Evolutionary conservation across 345 rosid genomes (phyloP).

Genomic region (Hibiscus trionum): DNA sequence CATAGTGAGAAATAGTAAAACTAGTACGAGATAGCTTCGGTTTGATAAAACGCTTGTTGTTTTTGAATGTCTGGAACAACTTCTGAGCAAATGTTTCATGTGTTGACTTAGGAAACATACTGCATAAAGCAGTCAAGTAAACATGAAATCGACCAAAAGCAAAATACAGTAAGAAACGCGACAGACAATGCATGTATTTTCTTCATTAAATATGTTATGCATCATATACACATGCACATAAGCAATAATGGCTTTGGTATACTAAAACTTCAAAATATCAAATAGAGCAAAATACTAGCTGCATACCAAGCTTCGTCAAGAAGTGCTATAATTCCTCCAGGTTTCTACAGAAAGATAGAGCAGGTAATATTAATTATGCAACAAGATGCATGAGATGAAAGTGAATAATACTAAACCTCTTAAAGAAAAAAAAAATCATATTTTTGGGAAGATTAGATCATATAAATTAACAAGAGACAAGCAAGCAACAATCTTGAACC

Average conservation of each 20-base stretch:
- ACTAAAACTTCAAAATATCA: conserved; percentile 5
- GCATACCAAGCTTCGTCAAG: conserved; percentile 97
- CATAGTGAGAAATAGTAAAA: conserved; percentile 94
- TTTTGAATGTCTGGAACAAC: conserved; percentile 95
- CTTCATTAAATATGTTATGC: neutral
- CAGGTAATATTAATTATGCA: neutral
- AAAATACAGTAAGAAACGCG: conserved; percentile 4
- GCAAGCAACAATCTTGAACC: conserved; percentile 36
- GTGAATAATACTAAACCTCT: neutral
- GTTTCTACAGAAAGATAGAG: conserved; percentile 61
- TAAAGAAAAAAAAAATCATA: neutral
- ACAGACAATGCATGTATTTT: neutral
- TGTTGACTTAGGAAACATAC: conserved; percentile 97
- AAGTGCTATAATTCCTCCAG: conserved; percentile 98
- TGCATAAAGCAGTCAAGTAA: conserved; percentile 32
- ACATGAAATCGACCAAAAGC: conserved; percentile 17
- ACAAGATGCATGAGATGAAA: conserved; percentile 9
- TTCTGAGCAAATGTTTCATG: conserved; percentile 99
- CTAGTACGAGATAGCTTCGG: conserved; percentile 97
- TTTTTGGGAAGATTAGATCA: conserved; percentile 3
- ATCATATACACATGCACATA: neutral
- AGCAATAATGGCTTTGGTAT: neutral
- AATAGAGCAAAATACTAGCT: conserved; percentile 17
- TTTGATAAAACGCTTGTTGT: conserved; percentile 86
- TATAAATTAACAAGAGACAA: conserved; percentile 7